Evolutionary conservation across 1,139 yeast species (phyloP).

Genomic region (Taphrina communis): DNA sequence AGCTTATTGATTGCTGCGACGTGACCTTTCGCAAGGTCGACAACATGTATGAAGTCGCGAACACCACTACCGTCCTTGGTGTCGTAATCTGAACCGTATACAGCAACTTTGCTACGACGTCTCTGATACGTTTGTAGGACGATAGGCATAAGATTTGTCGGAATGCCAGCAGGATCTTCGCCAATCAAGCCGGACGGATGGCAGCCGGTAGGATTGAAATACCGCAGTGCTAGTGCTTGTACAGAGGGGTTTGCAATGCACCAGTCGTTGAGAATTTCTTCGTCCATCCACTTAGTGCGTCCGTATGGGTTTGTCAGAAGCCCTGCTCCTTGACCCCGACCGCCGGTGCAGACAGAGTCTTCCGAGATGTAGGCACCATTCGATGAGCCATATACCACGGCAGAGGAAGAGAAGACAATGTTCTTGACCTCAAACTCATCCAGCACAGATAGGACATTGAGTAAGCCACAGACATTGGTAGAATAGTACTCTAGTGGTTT

Average conservation of each 20-base stretch:
- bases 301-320: slow-evolving; percentile 83
- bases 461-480: slow-evolving; percentile 71
- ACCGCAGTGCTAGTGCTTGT: slow-evolving; percentile 71
- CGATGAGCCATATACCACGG: slow-evolving; percentile 71
- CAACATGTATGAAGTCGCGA: slow-evolving; percentile 80
- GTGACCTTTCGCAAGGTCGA: slow-evolving; percentile 80
- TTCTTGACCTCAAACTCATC: slow-evolving; percentile 56
- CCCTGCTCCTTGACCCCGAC: slow-evolving; percentile 61
- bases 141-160: slow-evolving; percentile 75
- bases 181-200: slow-evolving; percentile 82
- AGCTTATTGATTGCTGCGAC: slow-evolving; percentile 59
- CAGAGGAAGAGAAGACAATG: slow-evolving; percentile 76
- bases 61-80: slow-evolving; percentile 81
- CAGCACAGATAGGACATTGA: slow-evolving; percentile 64
- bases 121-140: slow-evolving; percentile 80
- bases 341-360: slow-evolving; percentile 58
- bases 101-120: slow-evolving; percentile 68
- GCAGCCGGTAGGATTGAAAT: slow-evolving; percentile 84
- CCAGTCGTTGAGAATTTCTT: slow-evolving; percentile 66
- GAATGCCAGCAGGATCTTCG: slow-evolving; percentile 78
- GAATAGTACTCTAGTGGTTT: slow-evolving; percentile 73
- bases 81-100: slow-evolving; percentile 66
- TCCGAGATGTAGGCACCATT: slow-evolving; percentile 28
- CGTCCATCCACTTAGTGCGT: slow-evolving; percentile 69
- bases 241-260: slow-evolving; percentile 59